Percentiles rank a stretch among this genome's conserved stretches.
These are phyloP conservation scores for Metarhizium humberi DNA, from an alignment of 2,329 filamentous ascomycete species.

Conservation along the genomic window DNA sequence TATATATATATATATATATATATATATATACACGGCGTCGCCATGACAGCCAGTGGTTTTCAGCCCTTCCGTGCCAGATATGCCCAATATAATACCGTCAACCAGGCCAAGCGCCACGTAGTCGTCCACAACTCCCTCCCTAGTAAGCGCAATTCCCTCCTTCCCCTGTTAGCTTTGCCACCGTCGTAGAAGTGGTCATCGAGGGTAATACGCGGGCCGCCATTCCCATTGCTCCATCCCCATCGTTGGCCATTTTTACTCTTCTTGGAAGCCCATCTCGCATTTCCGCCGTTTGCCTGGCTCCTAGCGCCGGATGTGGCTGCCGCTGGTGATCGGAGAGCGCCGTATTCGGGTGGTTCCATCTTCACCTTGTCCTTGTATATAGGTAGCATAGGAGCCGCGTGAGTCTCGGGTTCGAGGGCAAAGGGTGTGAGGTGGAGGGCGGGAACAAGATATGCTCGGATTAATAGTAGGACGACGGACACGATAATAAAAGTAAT, in stretches of 20 bases:
- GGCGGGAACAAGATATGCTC: slow-evolving; percentile 48
- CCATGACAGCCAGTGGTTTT: neutral
- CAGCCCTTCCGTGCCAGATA: slow-evolving; percentile 58
- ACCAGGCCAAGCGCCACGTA: slow-evolving; percentile 52
- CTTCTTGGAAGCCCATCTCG: slow-evolving; percentile 17
- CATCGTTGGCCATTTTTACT: slow-evolving; percentile 22
- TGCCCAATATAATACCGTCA: slow-evolving; percentile 55
- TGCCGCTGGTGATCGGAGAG: neutral
- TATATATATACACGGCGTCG: neutral
- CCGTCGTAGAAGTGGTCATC: slow-evolving; percentile 30
- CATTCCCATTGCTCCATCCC: slow-evolving; percentile 32
- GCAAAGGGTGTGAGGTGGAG: slow-evolving; percentile 45
- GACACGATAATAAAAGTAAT: slow-evolving; percentile 49
- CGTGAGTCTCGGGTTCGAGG: slow-evolving; percentile 29
- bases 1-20: neutral
- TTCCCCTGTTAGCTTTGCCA: slow-evolving; percentile 22
- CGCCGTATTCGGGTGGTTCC: slow-evolving; percentile 27
- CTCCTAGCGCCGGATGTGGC: slow-evolving; percentile 11
- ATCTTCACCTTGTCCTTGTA: slow-evolving; percentile 47
- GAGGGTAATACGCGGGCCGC: slow-evolving; percentile 45
- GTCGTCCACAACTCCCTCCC: slow-evolving; percentile 52
- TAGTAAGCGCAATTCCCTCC: slow-evolving; percentile 34
- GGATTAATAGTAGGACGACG: slow-evolving; percentile 38
- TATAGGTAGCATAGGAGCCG: slow-evolving; percentile 25
- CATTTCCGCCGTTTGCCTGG: slow-evolving; percentile 12